phyloP scores from a whole-genome alignment of 768 basidiomycete genomes.

The Pluteus cervinus region DNA sequence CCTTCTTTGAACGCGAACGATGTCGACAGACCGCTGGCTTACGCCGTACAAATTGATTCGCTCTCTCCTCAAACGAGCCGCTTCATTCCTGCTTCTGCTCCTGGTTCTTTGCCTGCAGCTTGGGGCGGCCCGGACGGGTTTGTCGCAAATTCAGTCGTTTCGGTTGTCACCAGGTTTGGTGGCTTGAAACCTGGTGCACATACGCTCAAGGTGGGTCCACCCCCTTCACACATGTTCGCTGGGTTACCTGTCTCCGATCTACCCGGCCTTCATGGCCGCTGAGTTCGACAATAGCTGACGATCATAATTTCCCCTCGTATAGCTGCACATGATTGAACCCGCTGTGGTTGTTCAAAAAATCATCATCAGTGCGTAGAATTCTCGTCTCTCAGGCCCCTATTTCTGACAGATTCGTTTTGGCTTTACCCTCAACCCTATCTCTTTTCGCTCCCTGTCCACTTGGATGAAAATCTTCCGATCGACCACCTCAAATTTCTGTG shows the following conservation, averaged over 20 bases:
- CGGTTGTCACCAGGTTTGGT: constrained; percentile 31
- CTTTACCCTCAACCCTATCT: too few species aligned
- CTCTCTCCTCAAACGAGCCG: constrained; percentile 32
- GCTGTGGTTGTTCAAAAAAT: constrained; percentile 58
- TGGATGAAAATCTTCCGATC: too few species aligned
- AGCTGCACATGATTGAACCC: constrained; percentile 54
- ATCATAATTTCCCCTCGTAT: not conserved
- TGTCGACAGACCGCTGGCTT: constrained; percentile 39
- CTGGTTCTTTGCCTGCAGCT: constrained; percentile 37
- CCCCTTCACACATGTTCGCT: too few species aligned
- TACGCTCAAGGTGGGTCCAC: constrained; percentile 50
- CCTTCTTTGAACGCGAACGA: constrained; percentile 51
- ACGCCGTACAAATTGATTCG: constrained; percentile 47
- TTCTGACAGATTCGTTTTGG: too few species aligned
- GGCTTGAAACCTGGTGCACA: constrained; percentile 46
- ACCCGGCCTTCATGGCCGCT: constrained; percentile 2
- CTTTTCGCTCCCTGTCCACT: too few species aligned
- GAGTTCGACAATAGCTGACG: not conserved
- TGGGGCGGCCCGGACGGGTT: constrained; percentile 48
- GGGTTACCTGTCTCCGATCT: too few species aligned
- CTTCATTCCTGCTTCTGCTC: constrained; percentile 39
- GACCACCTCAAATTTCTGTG: too few species aligned
- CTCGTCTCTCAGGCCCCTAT: too few species aligned
- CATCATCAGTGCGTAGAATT: constrained; percentile 40
- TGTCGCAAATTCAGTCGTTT: constrained; percentile 46